Base-by-base conservation (phyloP, 495 filamentous ascomycete species). In the Lichina pygmaea region DNA sequence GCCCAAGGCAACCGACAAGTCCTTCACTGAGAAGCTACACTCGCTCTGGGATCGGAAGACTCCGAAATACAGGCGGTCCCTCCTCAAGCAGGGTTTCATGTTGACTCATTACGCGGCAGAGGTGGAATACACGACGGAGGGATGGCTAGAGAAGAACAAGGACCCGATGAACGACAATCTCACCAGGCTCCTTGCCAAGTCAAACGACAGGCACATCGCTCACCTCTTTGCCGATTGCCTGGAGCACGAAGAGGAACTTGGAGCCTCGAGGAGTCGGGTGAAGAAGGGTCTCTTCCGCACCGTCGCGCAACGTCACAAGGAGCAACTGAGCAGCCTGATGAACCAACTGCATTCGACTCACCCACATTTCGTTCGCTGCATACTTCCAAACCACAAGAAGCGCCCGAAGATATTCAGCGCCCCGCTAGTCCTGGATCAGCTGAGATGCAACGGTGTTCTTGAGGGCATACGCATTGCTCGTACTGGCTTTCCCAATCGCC, bases 101-200 rank as follows among this genome's bases (percentile, higher is more conserved):
- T 71, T 99, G n/a, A 99, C 91, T 2, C 91, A 99, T 54, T 99
- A 99, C 53, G 91, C 91, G 8, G 83, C 91, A 12, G 89, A 93
- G 58, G 91, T 99, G 1, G 91, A 99, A 56, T 99, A 99, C 57
- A 78, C 73, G 9, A 99, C 91, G 0, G 73, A 86, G 17, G 82
- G 80, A 42, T 99, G 91, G 91, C 66, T 99, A 33, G 86, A 94
- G 56, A 99, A 95, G 67, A 99, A 99, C 62, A 99, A 99, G 54
- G 91, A 99, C 55, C 91, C 91, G 2, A 60, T 99, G 8, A 95
- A 95, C 49, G 91, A 99, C 64, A 99, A 93, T 51, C 65, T 95
- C 34, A 95, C 91, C 0, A 73, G 78, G 32, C 67, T 99, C 7
- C 68, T 99, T 11, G 83, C 86, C 38, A 65, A 68, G 6, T 95